Evolutionary conservation across 306 rosid genomes (phyloP), one percentile per base, ranked within the genome.

Genomic region (Cyclanthera cordifolia): DNA sequence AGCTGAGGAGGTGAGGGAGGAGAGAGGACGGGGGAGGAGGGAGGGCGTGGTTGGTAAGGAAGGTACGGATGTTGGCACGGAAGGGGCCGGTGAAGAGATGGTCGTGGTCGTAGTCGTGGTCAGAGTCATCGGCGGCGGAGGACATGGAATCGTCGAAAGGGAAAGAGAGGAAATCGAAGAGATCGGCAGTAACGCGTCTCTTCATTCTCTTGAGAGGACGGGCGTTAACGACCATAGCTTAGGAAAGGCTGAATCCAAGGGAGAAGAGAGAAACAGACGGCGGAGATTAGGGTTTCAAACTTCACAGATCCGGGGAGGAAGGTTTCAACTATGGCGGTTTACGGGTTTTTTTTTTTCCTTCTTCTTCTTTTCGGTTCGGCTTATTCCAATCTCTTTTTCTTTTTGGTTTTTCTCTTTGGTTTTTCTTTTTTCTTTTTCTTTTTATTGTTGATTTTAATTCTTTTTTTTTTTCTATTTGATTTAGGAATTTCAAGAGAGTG

Each of bases 171-270:
- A 93, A 89, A 72, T 93, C 94, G 79, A 77, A 75, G 74, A 80
- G 84, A 77, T 93, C 99, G 0, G 94, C 95, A 19, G 95, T 86
- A 76, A 85, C 88, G 59, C 95, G 84, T 73, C 87, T 82, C 88
- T 90, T 90, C 91, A 86, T 85, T 71, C 95, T 84, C 78, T 90
- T 93, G 72, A 83, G 41, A 9, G 96, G 85, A 59, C 91, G 86
- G 52, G 86, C 89, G 74, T 58, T 89, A 37, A 86, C 91, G 57
- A 87, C 95, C 99, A 93, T 90, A 71, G 51, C 67, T 57, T 48
- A 16, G 1, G 4, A n/a, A 43, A 28, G 6, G 17, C 20, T 6
- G 64, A 57, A 13, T 24, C 15, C 16, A 53, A 53, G 58, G 58
- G 25, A 55, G n/a, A 55, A 28, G 45, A 21, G 53, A 45, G 72